Percentiles rank a stretch among this genome's conserved stretches.
Evolutionary conservation across 2,329 filamentous ascomycete genomes (phyloP).

Genomic region (Penicillium sp.): DNA sequence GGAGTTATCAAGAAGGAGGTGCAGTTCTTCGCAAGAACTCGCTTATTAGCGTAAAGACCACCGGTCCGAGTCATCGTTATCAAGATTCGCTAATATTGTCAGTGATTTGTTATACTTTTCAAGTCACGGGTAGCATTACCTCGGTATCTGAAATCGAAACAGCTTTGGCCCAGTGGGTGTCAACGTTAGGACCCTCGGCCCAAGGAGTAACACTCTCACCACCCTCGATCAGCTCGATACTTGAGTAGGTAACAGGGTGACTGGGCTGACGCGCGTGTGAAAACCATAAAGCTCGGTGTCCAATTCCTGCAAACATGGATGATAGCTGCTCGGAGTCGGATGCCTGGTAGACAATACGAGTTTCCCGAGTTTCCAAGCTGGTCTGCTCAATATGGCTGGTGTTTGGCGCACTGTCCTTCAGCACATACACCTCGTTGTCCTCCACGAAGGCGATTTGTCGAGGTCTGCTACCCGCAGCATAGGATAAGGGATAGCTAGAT

Average conservation of each 20-base stretch:
- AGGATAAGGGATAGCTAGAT: constrained; percentile 38
- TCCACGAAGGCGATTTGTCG: constrained; percentile 51
- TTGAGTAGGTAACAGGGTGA: constrained; percentile 33
- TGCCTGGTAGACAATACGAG: constrained; percentile 31
- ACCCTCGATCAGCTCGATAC: constrained; percentile 19
- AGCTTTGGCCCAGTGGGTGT: constrained; percentile 42
- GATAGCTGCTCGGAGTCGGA: constrained; percentile 35
- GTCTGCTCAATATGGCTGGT: constrained; percentile 34
- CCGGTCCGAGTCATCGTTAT: constrained; percentile 75
- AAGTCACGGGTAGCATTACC: constrained; percentile 26
- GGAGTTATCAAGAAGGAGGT: constrained; percentile 85
- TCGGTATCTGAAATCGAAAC: constrained; percentile 41
- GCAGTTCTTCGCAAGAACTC: constrained; percentile 77
- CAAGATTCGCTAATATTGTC: constrained; percentile 43
- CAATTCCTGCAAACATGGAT: constrained; percentile 39
- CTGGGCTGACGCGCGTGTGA: constrained; percentile 29
- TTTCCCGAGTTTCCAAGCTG: constrained; percentile 34
- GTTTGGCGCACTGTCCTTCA: constrained; percentile 37
- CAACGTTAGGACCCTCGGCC: constrained; percentile 33
- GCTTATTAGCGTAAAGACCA: constrained; percentile 74
- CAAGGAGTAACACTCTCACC: constrained; percentile 26
- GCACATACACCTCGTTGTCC: constrained; percentile 45
- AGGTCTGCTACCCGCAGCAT: constrained; percentile 30
- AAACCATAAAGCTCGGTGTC: constrained; percentile 40
- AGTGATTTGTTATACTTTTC: constrained; percentile 4